These are phyloP conservation scores for Rhodotorula sp. DNA, from an alignment of 1,284 basidiomycete species.

Conservation along the genomic window DNA sequence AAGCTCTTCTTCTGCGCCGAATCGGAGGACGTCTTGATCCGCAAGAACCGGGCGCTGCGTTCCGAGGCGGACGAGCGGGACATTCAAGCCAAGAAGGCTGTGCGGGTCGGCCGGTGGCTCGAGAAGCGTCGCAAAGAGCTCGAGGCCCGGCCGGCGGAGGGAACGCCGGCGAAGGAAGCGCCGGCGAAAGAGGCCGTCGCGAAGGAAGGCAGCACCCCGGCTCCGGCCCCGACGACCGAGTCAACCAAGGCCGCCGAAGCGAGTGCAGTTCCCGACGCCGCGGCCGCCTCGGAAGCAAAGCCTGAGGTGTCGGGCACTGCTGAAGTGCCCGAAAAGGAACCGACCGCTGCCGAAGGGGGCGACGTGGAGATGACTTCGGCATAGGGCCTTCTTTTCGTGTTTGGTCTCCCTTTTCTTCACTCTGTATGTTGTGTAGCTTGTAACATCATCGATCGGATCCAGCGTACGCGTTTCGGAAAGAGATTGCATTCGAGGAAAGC, in stretches of 20 bases:
- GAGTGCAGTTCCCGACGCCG: neutral
- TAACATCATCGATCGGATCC: neutral
- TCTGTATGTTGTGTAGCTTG: neutral
- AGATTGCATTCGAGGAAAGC: neutral
- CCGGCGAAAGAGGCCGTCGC: too few species aligned
- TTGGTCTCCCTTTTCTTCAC: neutral
- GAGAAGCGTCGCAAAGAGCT: slow-evolving; percentile 19
- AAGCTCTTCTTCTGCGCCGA: slow-evolving; percentile 51
- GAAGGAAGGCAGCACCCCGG: neutral
- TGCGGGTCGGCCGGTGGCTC: slow-evolving; percentile 16
- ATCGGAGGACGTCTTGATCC: slow-evolving; percentile 48
- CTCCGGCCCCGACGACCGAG: neutral
- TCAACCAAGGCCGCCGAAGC: neutral
- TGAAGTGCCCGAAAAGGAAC: too few species aligned
- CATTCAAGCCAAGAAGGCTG: neutral
- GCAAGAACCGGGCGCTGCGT: neutral
- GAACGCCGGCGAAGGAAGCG: neutral
- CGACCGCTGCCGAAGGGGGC: neutral
- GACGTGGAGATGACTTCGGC: neutral
- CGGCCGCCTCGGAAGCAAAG: neutral
- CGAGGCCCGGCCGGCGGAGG: neutral
- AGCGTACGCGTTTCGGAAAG: neutral
- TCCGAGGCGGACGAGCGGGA: neutral
- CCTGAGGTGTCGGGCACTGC: too few species aligned
- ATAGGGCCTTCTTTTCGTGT: too few species aligned